Conservation (phyloP, 805 yeast genomes). For the Candida boleticola region DNA sequence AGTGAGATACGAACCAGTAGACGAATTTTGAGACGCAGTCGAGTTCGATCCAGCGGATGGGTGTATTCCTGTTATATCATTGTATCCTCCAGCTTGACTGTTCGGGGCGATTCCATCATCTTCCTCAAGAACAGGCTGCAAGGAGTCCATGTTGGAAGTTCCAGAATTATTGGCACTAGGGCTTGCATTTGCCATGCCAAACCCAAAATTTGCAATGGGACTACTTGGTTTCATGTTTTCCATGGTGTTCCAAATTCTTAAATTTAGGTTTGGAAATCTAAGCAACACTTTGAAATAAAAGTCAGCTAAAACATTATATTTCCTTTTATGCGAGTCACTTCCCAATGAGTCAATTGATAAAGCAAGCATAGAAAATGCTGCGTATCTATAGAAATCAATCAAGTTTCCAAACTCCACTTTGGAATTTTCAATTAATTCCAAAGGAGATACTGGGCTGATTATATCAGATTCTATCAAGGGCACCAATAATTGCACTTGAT, state of each 20-base stretch:
- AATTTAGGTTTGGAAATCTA: slow-evolving; percentile 20
- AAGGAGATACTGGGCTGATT: slow-evolving; percentile 22
- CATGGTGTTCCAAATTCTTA: slow-evolving; percentile 4
- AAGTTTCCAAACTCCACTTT: slow-evolving; percentile 17
- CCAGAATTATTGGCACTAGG: neutral
- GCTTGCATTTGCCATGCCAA: neutral
- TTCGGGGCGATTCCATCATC: neutral
- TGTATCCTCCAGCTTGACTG: neutral
- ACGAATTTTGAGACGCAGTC: neutral
- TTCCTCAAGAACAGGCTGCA: slow-evolving; percentile 1
- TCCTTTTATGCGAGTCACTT: slow-evolving; percentile 13
- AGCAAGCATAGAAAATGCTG: slow-evolving; percentile 23
- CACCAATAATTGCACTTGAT: neutral
- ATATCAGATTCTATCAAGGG: slow-evolving; percentile 4
- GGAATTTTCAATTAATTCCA: slow-evolving; percentile 12
- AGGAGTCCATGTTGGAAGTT: neutral
- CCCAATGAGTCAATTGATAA: slow-evolving; percentile 7
- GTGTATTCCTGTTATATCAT: neutral
- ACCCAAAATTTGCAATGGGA: neutral
- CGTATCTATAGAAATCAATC: slow-evolving; percentile 23
- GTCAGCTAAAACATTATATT: slow-evolving; percentile 17
- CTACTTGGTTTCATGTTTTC: slow-evolving; percentile 3
- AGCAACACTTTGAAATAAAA: slow-evolving; percentile 22
- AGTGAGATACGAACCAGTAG: slow-evolving; percentile 4
- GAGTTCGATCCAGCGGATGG: neutral